These are phyloP conservation scores for Colletotrichum tropicale DNA, from an alignment of 2,329 filamentous ascomycete genomes.

Conservation along the genomic window DNA sequence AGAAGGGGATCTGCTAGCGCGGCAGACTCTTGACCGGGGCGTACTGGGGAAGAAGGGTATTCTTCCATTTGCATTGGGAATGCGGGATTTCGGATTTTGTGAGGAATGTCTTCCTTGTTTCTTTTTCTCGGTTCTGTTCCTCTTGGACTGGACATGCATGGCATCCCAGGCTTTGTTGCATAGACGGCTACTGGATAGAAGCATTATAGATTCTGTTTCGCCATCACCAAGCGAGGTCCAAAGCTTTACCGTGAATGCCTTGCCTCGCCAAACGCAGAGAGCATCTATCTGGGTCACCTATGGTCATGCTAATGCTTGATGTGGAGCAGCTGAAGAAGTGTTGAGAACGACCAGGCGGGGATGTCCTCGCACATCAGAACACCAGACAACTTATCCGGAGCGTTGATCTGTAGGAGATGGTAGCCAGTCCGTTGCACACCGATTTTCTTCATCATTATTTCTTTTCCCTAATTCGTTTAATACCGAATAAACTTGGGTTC, in stretches of 20 bases:
- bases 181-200: constrained; percentile 18
- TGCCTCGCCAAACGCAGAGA: background rate
- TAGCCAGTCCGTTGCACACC: background rate
- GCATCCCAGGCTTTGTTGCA: constrained; percentile 5
- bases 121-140: background rate
- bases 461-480: background rate
- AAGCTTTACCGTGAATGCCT: background rate
- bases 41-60: background rate
- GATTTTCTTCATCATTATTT: background rate
- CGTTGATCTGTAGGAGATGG: background rate
- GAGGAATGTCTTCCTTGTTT: background rate
- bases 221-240: background rate
- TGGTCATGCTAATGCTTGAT: background rate
- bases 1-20: background rate
- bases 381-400: background rate
- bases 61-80: constrained; percentile 1
- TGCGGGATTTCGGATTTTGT: background rate
- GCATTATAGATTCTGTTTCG: constrained; percentile 12
- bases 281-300: background rate
- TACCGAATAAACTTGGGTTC: background rate
- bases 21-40: background rate
- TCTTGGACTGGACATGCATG: background rate
- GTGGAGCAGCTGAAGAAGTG: background rate
- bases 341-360: background rate
- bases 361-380: background rate